Evolutionary conservation across 2,329 filamentous ascomycete species (phyloP).

Genomic region (Bipolaris cookei): DNA sequence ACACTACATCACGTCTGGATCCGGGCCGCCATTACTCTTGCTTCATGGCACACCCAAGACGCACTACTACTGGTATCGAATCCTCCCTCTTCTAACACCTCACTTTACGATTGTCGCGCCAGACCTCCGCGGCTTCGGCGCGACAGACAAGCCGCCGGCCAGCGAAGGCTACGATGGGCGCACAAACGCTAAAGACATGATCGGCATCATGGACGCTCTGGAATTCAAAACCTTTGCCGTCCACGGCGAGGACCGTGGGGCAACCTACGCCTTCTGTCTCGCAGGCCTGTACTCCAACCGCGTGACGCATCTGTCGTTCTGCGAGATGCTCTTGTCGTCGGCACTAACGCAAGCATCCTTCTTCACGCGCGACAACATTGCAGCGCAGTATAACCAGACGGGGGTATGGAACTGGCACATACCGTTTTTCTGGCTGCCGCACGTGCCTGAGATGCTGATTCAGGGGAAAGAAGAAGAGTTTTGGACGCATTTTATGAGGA

Average conservation of each 20-base stretch:
- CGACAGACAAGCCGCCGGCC: conserved; percentile 50
- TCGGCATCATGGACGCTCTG: conserved; percentile 38
- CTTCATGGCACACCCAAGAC: conserved; percentile 34
- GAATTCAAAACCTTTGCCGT: conserved; percentile 78
- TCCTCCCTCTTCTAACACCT: conserved; percentile 43
- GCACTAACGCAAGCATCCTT: conserved; percentile 24
- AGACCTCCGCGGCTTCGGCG: conserved; percentile 48
- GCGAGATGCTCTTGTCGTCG: conserved; percentile 30
- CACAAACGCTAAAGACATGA: conserved; percentile 46
- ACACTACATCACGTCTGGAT: conserved; percentile 31
- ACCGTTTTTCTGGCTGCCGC: conserved; percentile 44
- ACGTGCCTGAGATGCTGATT: conserved; percentile 51
- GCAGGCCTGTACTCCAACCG: conserved; percentile 25
- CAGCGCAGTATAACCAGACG: conserved; percentile 27
- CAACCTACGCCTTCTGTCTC: conserved; percentile 28
- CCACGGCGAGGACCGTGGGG: conserved; percentile 60
- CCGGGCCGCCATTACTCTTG: conserved; percentile 26
- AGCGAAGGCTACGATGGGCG: conserved; percentile 47
- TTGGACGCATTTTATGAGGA: conserved; percentile 51
- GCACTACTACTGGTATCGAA: conserved; percentile 47
- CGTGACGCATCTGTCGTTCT: conserved; percentile 28
- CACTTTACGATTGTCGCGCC: conserved; percentile 49
- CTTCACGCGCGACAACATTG: conserved; percentile 31
- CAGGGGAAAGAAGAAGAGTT: conserved; percentile 49
- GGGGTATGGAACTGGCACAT: conserved; percentile 36